Conservation (phyloP, 2,329 filamentous ascomycete genomes). For the Diplodia mutila region DNA sequence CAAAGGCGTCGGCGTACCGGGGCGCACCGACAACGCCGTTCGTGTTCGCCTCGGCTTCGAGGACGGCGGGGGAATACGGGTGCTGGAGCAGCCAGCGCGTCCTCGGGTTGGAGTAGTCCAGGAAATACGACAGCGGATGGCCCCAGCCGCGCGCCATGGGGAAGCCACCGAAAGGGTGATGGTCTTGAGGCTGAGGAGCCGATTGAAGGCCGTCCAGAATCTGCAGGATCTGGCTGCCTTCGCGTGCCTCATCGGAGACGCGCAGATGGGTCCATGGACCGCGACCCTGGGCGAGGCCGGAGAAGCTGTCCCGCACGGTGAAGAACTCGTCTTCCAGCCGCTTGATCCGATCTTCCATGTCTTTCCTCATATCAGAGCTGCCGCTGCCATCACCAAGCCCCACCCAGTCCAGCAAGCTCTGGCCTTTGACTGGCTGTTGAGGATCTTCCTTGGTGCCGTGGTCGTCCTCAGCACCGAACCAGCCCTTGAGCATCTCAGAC, state of each 20-base stretch:
- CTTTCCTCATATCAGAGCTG: not conserved
- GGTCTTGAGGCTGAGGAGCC: not conserved
- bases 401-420: slow-evolving; percentile 3
- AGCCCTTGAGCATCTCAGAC: slow-evolving; percentile 4
- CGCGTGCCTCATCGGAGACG: slow-evolving; percentile 4
- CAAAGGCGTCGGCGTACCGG: slow-evolving; percentile 53
- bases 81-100: slow-evolving; percentile 22
- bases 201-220: not conserved
- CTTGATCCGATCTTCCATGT: slow-evolving; percentile 15
- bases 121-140: slow-evolving; percentile 8
- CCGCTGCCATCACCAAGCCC: not conserved
- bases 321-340: slow-evolving; percentile 11
- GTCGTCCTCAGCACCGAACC: slow-evolving; percentile 1
- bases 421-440: not conserved
- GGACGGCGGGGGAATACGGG: slow-evolving; percentile 57
- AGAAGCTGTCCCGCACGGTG: slow-evolving; percentile 13
- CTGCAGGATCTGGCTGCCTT: slow-evolving; percentile 5
- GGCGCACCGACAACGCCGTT: slow-evolving; percentile 52
- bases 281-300: not conserved
- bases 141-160: slow-evolving; percentile 10
- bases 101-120: slow-evolving; percentile 15
- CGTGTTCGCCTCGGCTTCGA: slow-evolving; percentile 53
- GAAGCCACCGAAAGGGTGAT: not conserved
- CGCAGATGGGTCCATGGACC: slow-evolving; percentile 10
- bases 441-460: not conserved